These are phyloP conservation scores for Asterionellopsis glacialis DNA, from an alignment of 108 stramenopile species.

Conservation along the genomic window DNA sequence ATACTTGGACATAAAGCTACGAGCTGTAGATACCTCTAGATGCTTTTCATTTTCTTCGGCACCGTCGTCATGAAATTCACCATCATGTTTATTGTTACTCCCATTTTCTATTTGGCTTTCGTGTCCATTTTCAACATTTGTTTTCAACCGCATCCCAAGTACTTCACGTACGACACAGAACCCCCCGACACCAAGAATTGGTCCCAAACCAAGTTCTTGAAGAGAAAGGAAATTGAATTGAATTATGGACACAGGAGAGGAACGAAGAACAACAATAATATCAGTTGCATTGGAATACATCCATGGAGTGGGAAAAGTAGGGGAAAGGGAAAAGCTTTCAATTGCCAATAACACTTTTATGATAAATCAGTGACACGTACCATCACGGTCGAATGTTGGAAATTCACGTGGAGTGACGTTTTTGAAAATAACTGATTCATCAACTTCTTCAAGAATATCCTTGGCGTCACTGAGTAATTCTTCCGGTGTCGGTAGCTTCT, in stretches of 20 bases:
- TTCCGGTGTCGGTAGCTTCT: no score
- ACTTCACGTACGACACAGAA: slow-evolving; percentile 61
- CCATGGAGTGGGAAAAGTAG: no score
- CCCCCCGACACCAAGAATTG: slow-evolving; percentile 51
- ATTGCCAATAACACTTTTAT: no score
- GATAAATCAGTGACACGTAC: no score
- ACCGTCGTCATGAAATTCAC: neutral
- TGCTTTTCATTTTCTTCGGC: slow-evolving; percentile 25
- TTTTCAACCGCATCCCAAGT: slow-evolving; percentile 10
- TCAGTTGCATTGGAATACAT: no score
- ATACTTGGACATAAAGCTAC: slow-evolving; percentile 41
- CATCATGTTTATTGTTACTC: neutral
- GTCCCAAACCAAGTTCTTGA: slow-evolving; percentile 37
- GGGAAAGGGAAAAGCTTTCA: no score
- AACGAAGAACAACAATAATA: no score
- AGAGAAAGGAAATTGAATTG: neutral
- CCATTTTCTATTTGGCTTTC: neutral
- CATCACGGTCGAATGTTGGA: neutral
- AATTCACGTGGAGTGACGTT: neutral
- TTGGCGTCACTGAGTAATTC: neutral
- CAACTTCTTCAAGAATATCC: slow-evolving; percentile 4
- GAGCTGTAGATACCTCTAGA: slow-evolving; percentile 38
- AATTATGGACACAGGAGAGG: no score
- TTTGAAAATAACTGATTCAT: slow-evolving; percentile 1
- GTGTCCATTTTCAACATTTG: neutral